Base-by-base conservation (phyloP, 2,329 filamentous ascomycete genomes). In the Catunica adiposa region DNA sequence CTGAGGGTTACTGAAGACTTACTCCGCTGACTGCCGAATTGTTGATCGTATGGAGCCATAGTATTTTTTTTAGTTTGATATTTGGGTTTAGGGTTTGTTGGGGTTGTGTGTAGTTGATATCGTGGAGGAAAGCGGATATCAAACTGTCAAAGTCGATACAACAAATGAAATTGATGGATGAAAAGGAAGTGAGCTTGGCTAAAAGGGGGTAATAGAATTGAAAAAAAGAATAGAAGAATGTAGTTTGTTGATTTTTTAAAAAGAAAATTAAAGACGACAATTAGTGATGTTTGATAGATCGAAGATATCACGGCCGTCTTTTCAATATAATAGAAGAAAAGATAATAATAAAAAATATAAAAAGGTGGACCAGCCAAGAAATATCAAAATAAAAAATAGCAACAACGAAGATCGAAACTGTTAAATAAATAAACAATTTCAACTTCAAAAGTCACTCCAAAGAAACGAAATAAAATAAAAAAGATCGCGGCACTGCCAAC, bases 291-390 rank as follows among this genome's bases (percentile, higher is more conserved):
- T 11, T 34, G 29, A 34, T 5, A 5, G 11, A 34, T 5, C 11
- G 29, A 5, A 34, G 29, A 34, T 23, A 31, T 53, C 11, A 20
- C 20, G 15, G 26, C 42, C n/a, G 44, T 46, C 42, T 31, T 26
- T n/a, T n/a, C n/a, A n/a, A 25, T 15, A 15, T 29, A 25, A 34
- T 51, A 31, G 31, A 37, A 14, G 48, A 17, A 51, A 29, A 31
- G 11, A 20, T 20, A 20, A 15, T 29, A 25, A 14, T 51, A n/a
- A 31, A 25, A 31, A 51, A 15, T 23, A 15, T 15, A 20, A 20
- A 29, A 37, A 51, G 38, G 38, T 42, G 54, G 54, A 42, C 54
- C 54, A 34, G 54, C 54, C 55, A 46, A 26, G 40, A 53, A 42
- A 53, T 31, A 46, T 26, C 20, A 42, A 46, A 53, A 53, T 51